phyloP scores from a whole-genome alignment of 169 alveolate species.

The Eimeria praecox region DNA sequence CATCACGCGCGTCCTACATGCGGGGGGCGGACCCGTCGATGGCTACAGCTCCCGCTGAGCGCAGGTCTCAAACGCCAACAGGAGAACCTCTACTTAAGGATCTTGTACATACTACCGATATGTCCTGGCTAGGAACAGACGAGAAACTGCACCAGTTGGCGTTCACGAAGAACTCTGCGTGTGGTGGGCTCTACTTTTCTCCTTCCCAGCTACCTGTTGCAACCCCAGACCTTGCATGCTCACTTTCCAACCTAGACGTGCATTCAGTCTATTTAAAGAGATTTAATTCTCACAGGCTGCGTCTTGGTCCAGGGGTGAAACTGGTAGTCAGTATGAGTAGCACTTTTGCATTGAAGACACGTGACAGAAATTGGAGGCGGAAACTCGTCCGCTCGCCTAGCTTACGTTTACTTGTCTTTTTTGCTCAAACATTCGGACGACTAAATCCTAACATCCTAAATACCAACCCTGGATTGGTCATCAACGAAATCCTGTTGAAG shows the following conservation, averaged over 20 bases:
- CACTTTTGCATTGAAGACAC: conserved; percentile 29
- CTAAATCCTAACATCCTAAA: conserved; percentile 54
- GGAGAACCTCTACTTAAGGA: not conserved
- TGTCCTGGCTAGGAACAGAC: conserved; percentile 51
- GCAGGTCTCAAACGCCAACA: not conserved
- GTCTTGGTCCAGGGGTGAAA: conserved; percentile 27
- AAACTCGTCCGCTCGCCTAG: conserved; percentile 46
- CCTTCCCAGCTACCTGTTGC: conserved; percentile 39
- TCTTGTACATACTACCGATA: conserved; percentile 11
- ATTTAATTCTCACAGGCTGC: conserved; percentile 49
- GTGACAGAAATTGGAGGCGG: conserved; percentile 58
- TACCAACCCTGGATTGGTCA: conserved; percentile 35
- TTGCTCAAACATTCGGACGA: conserved; percentile 45
- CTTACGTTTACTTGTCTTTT: conserved; percentile 32
- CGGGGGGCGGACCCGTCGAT: not conserved
- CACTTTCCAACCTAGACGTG: conserved; percentile 38
- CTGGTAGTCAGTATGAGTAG: conserved; percentile 59
- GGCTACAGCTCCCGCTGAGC: not conserved
- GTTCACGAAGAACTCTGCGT: conserved; percentile 19
- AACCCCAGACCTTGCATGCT: conserved; percentile 32
- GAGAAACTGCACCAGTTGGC: conserved; percentile 35
- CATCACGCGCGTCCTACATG: not conserved
- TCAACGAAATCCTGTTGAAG: conserved; percentile 48
- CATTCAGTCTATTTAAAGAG: conserved; percentile 28
- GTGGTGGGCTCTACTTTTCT: conserved; percentile 62